Evolutionary conservation across 2,329 filamentous ascomycete species (phyloP).

Genomic region (Scolecobasidium constrictum): DNA sequence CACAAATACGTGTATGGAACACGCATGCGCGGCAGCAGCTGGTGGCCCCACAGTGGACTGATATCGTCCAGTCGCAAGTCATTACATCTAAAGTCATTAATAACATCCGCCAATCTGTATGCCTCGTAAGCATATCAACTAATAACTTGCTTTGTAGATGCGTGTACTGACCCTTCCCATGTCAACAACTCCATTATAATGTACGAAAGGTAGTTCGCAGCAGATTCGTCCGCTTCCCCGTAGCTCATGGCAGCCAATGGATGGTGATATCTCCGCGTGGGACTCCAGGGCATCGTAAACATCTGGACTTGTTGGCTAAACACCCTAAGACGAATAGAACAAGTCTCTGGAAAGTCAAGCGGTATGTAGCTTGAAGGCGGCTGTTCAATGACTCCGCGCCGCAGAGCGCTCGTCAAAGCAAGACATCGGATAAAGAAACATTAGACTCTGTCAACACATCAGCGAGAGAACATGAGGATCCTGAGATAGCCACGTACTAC

Average conservation of each 20-base stretch:
- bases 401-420: too few relatives aligned
- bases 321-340: too few relatives aligned
- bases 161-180: slow-evolving; percentile 42
- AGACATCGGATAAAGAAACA: too few relatives aligned
- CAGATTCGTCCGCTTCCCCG: slow-evolving; percentile 70
- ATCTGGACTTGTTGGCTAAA: too few relatives aligned
- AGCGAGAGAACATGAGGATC: too few relatives aligned
- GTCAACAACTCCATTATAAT: slow-evolving; percentile 40
- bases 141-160: slow-evolving; percentile 70
- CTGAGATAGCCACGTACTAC: too few relatives aligned
- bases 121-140: slow-evolving; percentile 76
- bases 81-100: slow-evolving; percentile 86
- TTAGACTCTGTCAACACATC: too few relatives aligned
- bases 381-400: too few relatives aligned
- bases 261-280: slow-evolving; percentile 89
- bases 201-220: slow-evolving; percentile 91
- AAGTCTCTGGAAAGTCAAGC: too few relatives aligned
- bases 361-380: too few relatives aligned
- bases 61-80: slow-evolving; percentile 57
- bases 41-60: slow-evolving; percentile 62
- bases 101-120: slow-evolving; percentile 63
- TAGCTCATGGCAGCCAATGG: slow-evolving; percentile 87
- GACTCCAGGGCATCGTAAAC: slow-evolving; percentile 99
- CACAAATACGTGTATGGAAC: slow-evolving; percentile 97
- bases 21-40: slow-evolving; percentile 81